phyloP scores from a whole-genome alignment of 306 rosid genomes.

The Rosa lucieae region DNA sequence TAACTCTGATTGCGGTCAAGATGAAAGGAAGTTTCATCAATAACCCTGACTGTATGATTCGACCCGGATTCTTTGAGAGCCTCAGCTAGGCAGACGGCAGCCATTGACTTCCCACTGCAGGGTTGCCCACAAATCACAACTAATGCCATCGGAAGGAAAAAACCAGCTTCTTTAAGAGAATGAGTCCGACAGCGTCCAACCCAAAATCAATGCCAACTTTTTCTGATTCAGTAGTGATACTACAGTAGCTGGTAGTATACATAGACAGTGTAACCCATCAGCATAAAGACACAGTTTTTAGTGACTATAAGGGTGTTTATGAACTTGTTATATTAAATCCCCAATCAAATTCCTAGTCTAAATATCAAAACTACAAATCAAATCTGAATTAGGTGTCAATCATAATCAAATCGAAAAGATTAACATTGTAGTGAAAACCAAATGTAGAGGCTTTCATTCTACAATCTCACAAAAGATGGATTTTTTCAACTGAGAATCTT shows the following conservation, averaged over 20 bases:
- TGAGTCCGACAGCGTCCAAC: background rate
- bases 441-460: background rate
- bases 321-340: background rate
- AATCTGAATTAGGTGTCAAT: background rate
- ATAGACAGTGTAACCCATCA: background rate
- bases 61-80: conserved; percentile 64
- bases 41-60: conserved; percentile 51
- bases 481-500: background rate
- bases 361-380: too few species aligned
- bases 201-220: background rate
- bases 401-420: background rate
- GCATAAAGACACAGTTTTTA: background rate
- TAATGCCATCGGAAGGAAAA: conserved; percentile 60
- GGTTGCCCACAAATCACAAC: conserved; percentile 96
- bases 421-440: background rate
- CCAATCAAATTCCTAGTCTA: too few species aligned
- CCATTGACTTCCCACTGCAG: conserved; percentile 74
- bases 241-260: background rate
- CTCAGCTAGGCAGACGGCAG: conserved; percentile 58
- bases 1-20: conserved; percentile 79
- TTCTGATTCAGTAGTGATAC: background rate
- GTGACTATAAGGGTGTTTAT: background rate
- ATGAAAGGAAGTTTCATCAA: conserved; percentile 76
- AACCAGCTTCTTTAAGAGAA: background rate
- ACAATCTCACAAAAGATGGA: background rate